These are phyloP conservation scores for Pseudopyrenochaeta lycopersici DNA, from an alignment of 2,329 filamentous ascomycete genomes.

Conservation along the genomic window DNA sequence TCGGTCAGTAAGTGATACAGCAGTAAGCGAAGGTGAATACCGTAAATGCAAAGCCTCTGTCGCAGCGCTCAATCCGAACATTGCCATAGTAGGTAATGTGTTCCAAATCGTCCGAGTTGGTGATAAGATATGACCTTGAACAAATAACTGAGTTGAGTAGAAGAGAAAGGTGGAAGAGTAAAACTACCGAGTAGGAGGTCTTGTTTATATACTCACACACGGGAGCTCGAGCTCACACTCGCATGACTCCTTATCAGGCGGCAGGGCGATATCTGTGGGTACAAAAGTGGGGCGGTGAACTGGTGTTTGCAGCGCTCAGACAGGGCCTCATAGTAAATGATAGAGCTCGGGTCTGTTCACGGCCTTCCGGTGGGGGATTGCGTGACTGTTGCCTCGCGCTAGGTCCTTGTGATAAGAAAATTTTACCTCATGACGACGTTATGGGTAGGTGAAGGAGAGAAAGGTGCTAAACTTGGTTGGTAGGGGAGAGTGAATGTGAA, in stretches of 20 bases:
- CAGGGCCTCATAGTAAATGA: slow-evolving; percentile 12
- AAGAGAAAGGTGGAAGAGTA: slow-evolving; percentile 2
- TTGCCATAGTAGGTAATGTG: too few species aligned
- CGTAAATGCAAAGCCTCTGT: not conserved
- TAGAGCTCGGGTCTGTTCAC: slow-evolving; percentile 16
- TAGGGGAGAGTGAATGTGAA: too few species aligned
- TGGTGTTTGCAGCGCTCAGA: slow-evolving; percentile 13
- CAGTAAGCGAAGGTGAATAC: not conserved
- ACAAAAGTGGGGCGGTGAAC: slow-evolving; percentile 6
- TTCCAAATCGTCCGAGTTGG: too few species aligned
- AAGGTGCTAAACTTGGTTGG: too few species aligned
- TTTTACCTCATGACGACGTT: slow-evolving; percentile 1
- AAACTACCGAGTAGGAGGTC: not conserved
- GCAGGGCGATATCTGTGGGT: not conserved
- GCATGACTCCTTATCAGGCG: not conserved
- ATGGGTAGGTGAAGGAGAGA: too few species aligned
- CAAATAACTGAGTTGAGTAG: slow-evolving; percentile 1
- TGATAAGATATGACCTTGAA: too few species aligned
- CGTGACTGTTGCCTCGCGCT: slow-evolving; percentile 9
- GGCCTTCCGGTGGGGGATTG: slow-evolving; percentile 3
- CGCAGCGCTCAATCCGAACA: not conserved
- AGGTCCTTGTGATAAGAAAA: not conserved
- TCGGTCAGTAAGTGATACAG: not conserved
- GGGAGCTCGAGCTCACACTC: not conserved
- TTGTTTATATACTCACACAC: slow-evolving; percentile 8